Evolutionary conservation across 768 basidiomycete genomes (phyloP).

Genomic region (Lactarius quietus): DNA sequence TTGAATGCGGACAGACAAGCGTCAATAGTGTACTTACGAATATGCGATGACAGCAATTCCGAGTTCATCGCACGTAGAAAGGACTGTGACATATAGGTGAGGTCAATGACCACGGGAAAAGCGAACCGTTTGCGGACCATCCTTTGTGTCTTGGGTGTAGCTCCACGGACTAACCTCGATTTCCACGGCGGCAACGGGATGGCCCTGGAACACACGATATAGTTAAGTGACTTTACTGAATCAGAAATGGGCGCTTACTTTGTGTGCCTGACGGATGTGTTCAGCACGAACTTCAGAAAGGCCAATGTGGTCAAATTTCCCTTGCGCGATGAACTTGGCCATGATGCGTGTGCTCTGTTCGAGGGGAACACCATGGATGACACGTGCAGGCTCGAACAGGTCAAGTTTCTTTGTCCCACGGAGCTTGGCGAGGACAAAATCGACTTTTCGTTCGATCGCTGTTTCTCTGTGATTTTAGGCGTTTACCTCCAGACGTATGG

Average conservation of each 20-base stretch:
- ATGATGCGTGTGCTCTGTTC: constrained; percentile 47
- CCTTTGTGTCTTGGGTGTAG: constrained; percentile 51
- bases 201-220: constrained; percentile 1
- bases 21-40: constrained; percentile 31
- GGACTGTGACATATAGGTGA: constrained; percentile 34
- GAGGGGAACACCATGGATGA: constrained; percentile 42
- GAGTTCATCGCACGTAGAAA: constrained; percentile 51
- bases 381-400: constrained; percentile 52
- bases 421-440: constrained; percentile 33
- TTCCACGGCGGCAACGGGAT: constrained; percentile 51
- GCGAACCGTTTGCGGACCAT: constrained; percentile 32
- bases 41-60: constrained; percentile 58
- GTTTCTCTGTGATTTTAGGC: constrained; percentile 6
- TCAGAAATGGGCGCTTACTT: constrained; percentile 31
- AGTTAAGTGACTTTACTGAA: background rate
- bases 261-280: constrained; percentile 41
- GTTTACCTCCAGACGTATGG: background rate
- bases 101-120: background rate
- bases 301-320: constrained; percentile 58
- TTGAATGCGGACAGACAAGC: background rate
- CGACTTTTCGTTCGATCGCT: constrained; percentile 18
- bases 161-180: constrained; percentile 66
- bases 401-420: constrained; percentile 57
- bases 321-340: constrained; percentile 46
- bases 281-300: constrained; percentile 51